Conservation (phyloP, 2,329 filamentous ascomycete genomes). For the Verticillium albo-atrum region DNA sequence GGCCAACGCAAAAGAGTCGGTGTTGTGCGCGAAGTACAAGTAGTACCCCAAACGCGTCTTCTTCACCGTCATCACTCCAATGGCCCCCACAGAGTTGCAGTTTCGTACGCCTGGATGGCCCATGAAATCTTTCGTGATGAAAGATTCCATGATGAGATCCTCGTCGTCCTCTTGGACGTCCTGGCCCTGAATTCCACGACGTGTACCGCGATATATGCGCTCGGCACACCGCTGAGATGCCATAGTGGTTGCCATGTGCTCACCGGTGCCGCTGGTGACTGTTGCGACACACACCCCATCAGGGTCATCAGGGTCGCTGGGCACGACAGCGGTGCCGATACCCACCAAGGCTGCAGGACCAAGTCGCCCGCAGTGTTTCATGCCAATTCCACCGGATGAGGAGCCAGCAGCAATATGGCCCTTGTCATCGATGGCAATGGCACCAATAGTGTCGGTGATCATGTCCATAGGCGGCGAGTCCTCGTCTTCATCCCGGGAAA, state of each 20-base stretch:
- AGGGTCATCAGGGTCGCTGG: slow-evolving; percentile 64
- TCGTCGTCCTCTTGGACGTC: slow-evolving; percentile 71
- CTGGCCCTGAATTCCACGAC: slow-evolving; percentile 53
- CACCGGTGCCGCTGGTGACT: slow-evolving; percentile 91
- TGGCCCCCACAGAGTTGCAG: slow-evolving; percentile 79
- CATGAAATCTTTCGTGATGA: slow-evolving; percentile 90
- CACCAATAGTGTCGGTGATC: slow-evolving; percentile 91
- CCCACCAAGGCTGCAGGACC: slow-evolving; percentile 92
- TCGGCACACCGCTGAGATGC: slow-evolving; percentile 84
- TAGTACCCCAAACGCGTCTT: slow-evolving; percentile 72
- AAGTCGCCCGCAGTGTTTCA: slow-evolving; percentile 91
- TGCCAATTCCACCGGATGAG: slow-evolving; percentile 95
- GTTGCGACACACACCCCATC: slow-evolving; percentile 69
- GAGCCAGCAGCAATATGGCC: slow-evolving; percentile 92
- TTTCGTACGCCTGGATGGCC: slow-evolving; percentile 77
- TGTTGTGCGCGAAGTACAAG: slow-evolving; percentile 95
- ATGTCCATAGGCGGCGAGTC: slow-evolving; percentile 31
- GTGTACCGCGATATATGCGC: slow-evolving; percentile 69
- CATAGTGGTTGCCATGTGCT: slow-evolving; percentile 96
- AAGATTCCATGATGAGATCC: slow-evolving; percentile 65
- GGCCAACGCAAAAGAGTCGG: slow-evolving; percentile 79
- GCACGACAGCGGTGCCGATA: slow-evolving; percentile 86
- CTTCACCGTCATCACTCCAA: slow-evolving; percentile 88
- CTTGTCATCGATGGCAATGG: slow-evolving; percentile 81
- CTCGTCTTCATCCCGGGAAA: slow-evolving; percentile 33